phyloP scores from a whole-genome alignment of 2,329 filamentous ascomycete genomes.

The Xylariaceae sp. region DNA sequence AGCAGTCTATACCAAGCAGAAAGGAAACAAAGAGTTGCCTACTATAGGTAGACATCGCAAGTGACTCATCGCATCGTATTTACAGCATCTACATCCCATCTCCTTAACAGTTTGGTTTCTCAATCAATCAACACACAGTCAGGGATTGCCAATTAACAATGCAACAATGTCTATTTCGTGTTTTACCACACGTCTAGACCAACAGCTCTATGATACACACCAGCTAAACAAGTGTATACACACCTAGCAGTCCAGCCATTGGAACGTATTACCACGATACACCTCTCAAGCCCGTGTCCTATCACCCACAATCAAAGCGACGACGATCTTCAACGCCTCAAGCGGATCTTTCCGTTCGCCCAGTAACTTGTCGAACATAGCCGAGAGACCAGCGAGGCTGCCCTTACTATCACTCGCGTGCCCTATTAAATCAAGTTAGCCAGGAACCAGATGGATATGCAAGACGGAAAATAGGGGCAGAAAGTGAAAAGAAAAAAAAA shows the following conservation, averaged over 20 bases:
- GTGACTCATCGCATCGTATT: too few species aligned
- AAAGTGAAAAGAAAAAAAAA: neutral
- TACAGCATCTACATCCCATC: too few species aligned
- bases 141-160: too few species aligned
- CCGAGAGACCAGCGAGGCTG: conserved; percentile 53
- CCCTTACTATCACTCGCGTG: conserved; percentile 51
- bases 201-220: too few species aligned
- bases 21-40: too few species aligned
- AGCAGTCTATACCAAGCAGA: too few species aligned
- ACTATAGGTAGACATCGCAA: too few species aligned
- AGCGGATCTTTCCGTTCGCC: conserved; percentile 50
- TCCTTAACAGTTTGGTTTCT: too few species aligned
- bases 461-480: neutral
- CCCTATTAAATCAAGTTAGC: conserved; percentile 42
- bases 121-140: too few species aligned
- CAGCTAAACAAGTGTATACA: neutral
- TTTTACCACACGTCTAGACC: too few species aligned
- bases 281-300: conserved; percentile 3
- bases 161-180: too few species aligned
- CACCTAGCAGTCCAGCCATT: neutral
- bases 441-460: neutral
- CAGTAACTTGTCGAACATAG: conserved; percentile 56
- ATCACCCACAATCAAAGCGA: conserved; percentile 53
- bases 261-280: neutral
- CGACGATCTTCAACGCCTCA: conserved; percentile 53